Percentiles rank a stretch among this genome's conserved stretches.
phyloP scores from a whole-genome alignment of 2,329 filamentous ascomycete species.

The Nemania bipapillata region DNA sequence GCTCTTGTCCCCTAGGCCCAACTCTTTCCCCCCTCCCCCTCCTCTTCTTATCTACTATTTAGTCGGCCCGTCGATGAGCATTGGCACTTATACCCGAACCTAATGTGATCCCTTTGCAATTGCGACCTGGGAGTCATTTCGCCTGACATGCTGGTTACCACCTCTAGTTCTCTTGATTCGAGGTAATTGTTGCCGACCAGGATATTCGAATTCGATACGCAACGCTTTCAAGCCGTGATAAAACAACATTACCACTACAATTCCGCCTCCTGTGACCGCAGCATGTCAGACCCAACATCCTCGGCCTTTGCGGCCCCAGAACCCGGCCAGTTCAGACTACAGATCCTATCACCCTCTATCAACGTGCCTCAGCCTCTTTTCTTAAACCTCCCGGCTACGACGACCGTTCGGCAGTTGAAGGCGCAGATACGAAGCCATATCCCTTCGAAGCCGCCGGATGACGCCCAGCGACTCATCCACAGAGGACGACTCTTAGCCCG shows the following conservation, averaged over 20 bases:
- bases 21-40: not conserved
- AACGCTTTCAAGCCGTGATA: not conserved
- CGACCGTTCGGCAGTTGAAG: conserved; percentile 68
- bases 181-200: conserved; percentile 31
- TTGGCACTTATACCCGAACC: conserved; percentile 5
- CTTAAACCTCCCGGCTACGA: conserved; percentile 62
- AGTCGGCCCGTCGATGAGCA: not conserved
- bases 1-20: not conserved
- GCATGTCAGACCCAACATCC: conserved; percentile 38
- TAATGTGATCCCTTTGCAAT: conserved; percentile 19
- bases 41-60: not conserved
- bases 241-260: too few species aligned
- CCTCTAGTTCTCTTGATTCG: conserved; percentile 20
- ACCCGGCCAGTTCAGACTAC: conserved; percentile 60
- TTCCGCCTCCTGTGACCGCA: not conserved
- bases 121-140: conserved; percentile 10
- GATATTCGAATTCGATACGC: not conserved
- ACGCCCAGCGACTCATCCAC: conserved; percentile 70
- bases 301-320: conserved; percentile 46
- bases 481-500: conserved; percentile 66
- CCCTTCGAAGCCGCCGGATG: conserved; percentile 61
- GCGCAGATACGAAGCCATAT: conserved; percentile 66
- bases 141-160: conserved; percentile 42
- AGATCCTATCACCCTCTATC: conserved; percentile 68
- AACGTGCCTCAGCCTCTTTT: conserved; percentile 63